Percentiles rank a stretch among this genome's conserved stretches.
Conservation (phyloP, 148 eudicot species). For the Camellia granthamiana region DNA sequence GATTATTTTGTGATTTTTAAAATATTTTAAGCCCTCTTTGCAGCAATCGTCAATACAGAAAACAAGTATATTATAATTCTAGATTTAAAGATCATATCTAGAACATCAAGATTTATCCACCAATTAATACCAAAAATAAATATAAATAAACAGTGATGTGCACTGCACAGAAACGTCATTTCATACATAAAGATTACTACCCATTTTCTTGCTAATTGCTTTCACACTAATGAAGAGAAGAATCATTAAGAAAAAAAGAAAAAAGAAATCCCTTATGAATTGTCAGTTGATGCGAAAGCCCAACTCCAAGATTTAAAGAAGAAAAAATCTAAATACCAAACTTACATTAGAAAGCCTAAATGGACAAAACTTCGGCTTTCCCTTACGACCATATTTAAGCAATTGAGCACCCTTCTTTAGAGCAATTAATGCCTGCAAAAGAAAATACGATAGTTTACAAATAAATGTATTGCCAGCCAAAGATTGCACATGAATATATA, state of each 20-base stretch:
- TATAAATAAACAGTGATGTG: not conserved
- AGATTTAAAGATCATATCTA: not conserved
- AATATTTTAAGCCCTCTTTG: not conserved
- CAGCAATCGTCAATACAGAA: not conserved
- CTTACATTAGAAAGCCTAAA: constrained; percentile 92
- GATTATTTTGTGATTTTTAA: not conserved
- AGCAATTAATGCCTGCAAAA: constrained; percentile 77
- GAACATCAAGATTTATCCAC: not conserved
- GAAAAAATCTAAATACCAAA: constrained; percentile 7
- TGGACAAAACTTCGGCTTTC: constrained; percentile 90
- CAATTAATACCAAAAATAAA: not conserved
- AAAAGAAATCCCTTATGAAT: too few species aligned
- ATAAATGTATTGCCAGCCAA: not conserved
- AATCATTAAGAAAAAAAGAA: too few species aligned
- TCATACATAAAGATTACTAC: not conserved
- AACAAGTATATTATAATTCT: not conserved
- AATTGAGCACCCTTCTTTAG: constrained; percentile 91
- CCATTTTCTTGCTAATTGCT: too few species aligned
- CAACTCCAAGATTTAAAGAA: not conserved
- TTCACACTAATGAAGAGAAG: too few species aligned
- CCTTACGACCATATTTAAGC: constrained; percentile 96
- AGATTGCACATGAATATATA: not conserved
- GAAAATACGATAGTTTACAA: not conserved
- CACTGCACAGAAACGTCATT: not conserved
- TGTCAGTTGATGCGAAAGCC: not conserved